Base-by-base conservation (phyloP, 148 eudicot species). In the Silene latifolia region DNA sequence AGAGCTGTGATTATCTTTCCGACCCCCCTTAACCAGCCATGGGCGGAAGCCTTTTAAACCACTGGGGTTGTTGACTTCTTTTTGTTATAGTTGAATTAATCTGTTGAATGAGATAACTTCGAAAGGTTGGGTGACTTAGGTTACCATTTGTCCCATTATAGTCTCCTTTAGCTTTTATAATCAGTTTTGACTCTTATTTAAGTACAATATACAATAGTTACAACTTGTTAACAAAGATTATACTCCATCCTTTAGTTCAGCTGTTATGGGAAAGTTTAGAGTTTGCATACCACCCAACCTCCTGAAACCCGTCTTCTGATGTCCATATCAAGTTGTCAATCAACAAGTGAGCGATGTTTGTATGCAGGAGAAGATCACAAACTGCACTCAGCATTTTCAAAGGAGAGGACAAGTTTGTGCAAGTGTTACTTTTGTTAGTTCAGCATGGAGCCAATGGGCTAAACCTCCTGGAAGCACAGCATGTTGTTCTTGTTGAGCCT, bases 371-470 rank as follows among this genome's bases (percentile, higher is more conserved):
- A 73, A 39, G 67, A 76, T 87, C 98, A 69, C 90, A 94, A 71
- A 67, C 78, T 69, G 92, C 97, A 2, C 74, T 94, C 71, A 87
- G 93, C 79, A 83, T 80, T 10, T 94, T 94, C 77, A 94, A 87
- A 82, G 98, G 91, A 53, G 83, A 86, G 63, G 81, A 73, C 14
- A 77, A 82, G 62, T 83, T 79, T 66, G 77, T 88, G 75, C 93
- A 90, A 80, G 98, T 94, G 72, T 72, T 92, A 51, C 88, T 94
- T 68, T 83, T 94, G 47, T 81, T 94, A 76, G 76, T 92, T 65
- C 96, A 94, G 69, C 92, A 92, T 72, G 98, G 98, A 61, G 97
- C 98, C 25, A 94, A 94, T 77, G 98, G 98, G 67, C 93, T 94
- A 27, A 94, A 94, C 80, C 96, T 94, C 48, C 89, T 94, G 61